Evolutionary conservation across 192 early-diverging fungal species (phyloP), one percentile per base, ranked within the genome.

Genomic region (Backusella psychrophila): DNA sequence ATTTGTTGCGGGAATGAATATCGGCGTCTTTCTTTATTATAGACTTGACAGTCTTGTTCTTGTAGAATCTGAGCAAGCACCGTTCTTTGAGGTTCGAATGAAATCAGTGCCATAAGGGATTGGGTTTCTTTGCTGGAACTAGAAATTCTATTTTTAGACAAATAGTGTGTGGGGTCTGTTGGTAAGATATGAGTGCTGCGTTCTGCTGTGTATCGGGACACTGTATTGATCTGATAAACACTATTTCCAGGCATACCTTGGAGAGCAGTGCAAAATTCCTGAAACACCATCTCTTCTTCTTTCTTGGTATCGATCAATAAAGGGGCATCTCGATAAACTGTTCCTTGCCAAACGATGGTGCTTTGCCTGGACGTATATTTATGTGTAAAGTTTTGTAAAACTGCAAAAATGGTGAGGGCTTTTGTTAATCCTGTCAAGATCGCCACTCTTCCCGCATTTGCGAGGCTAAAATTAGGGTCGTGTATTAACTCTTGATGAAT

Each of bases 381-480:
- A 69, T 89, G 89, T 12, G 93, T 96, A n/a, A 94, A 91, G 12
- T 90, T 86, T 75, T 96, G 94, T 19, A 96, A 82, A 73, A 93
- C 90, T 1, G 92, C 92, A 86, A 93, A 97, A 6, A 95, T 94
- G 2, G 92, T 92, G 33, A 97, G 74, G 5, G 95, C 93, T 76
- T 96, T 96, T 17, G 94, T 85, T 26, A 96, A 81, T 12, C 91
- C 85, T 35, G 92, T 87, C 34, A 93, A 77, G 46, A 92, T 89
- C 29, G 88, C 86, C 70, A 96, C 84, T 39, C 86, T 87, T 6
- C 92, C 92, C 35, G 88, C 77, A 73, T 89, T 86, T 8, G 86
- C 84, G 23, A 90, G 78, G 46, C 81, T 85, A 72, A 91, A 89
- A 53, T 92, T 91, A 14, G 89, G 86, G 76, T 92, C 88, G 19